phyloP scores from a whole-genome alignment of 768 basidiomycete genomes.

The Calocybe cyanea region DNA sequence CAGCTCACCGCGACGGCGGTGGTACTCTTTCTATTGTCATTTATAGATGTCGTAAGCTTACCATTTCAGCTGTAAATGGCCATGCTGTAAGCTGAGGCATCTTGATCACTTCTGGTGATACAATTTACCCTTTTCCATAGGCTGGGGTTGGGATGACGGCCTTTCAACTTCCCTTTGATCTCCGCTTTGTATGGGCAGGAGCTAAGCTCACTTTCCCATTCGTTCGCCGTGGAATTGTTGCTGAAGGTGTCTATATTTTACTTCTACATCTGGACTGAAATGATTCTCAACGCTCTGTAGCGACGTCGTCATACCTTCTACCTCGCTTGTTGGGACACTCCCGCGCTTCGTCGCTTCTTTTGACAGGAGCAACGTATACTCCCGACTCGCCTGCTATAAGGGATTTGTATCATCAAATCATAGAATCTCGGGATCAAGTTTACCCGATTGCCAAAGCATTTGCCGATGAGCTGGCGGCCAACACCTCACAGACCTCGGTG shows the following conservation, averaged over 20 bases:
- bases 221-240: constrained; percentile 37
- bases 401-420: constrained; percentile 42
- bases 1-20: constrained; percentile 48
- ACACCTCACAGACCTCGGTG: constrained; percentile 47
- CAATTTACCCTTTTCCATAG: constrained; percentile 16
- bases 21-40: constrained; percentile 44
- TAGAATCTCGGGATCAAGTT: constrained; percentile 47
- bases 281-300: constrained; percentile 15
- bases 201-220: constrained; percentile 43
- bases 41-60: constrained; percentile 51
- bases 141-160: constrained; percentile 40
- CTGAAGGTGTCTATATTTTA: constrained; percentile 36
- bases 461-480: constrained; percentile 46
- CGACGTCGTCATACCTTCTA: constrained; percentile 45
- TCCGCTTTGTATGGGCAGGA: constrained; percentile 44
- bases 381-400: constrained; percentile 41
- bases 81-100: constrained; percentile 34
- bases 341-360: constrained; percentile 45
- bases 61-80: constrained; percentile 48
- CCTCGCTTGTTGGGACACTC: constrained; percentile 52
- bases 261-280: background rate
- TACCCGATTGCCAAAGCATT: constrained; percentile 49
- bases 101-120: background rate
- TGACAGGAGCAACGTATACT: constrained; percentile 41
- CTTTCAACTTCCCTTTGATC: constrained; percentile 43